Evolutionary conservation across 768 basidiomycete species (phyloP).

Genomic region (Amanita rimosa): DNA sequence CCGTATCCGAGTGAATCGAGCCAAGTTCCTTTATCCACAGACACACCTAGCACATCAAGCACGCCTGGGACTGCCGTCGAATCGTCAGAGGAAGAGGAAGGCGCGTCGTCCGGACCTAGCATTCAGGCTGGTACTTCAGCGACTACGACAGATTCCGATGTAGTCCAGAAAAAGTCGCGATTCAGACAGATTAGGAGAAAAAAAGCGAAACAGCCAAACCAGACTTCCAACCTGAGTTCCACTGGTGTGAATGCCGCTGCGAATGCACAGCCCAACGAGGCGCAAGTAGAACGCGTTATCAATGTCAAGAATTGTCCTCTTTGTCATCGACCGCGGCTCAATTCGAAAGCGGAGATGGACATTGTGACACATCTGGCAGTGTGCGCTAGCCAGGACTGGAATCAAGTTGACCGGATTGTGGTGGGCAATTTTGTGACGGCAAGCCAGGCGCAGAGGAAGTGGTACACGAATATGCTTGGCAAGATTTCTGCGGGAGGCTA

Average conservation of each 20-base stretch:
- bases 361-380: slow-evolving; percentile 96
- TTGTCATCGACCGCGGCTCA: slow-evolving; percentile 81
- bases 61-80: background rate
- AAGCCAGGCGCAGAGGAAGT: slow-evolving; percentile 93
- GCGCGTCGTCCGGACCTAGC: background rate
- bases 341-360: slow-evolving; percentile 82
- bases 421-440: slow-evolving; percentile 94
- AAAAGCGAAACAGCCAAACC: background rate
- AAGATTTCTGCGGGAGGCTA: slow-evolving; percentile 86
- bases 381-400: slow-evolving; percentile 92
- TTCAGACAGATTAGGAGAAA: slow-evolving; percentile 13
- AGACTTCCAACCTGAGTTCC: background rate
- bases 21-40: slow-evolving; percentile 13
- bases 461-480: slow-evolving; percentile 83
- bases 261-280: slow-evolving; percentile 14
- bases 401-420: slow-evolving; percentile 75
- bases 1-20: slow-evolving; percentile 32
- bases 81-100: slow-evolving; percentile 6
- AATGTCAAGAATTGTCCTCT: slow-evolving; percentile 92
- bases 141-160: background rate
- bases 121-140: background rate
- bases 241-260: slow-evolving; percentile 4
- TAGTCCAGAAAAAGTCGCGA: slow-evolving; percentile 11
- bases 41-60: slow-evolving; percentile 8
- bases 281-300: slow-evolving; percentile 73